A percentile compares a stretch with the other conserved stretches of the same genome.
Evolutionary conservation across 176 grass and related monocot genomes (phyloP).

Genomic region (Oryza meyeriana): DNA sequence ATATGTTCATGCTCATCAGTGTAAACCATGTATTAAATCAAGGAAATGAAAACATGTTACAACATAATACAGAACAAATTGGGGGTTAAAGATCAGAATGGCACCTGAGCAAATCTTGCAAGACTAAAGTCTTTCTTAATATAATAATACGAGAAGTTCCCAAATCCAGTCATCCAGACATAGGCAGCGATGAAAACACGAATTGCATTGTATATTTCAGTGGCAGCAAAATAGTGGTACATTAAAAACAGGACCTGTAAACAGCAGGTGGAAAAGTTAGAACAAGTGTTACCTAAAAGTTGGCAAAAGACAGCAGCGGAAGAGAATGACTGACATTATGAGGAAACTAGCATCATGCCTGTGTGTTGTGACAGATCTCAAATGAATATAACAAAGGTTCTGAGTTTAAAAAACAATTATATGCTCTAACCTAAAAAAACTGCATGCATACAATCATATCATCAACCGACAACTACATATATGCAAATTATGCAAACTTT

Average conservation of each 20-base stretch:
- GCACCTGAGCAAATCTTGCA: conserved; percentile 80
- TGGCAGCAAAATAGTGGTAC: conserved; percentile 93
- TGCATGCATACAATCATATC: too few relatives aligned
- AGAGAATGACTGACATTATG: not conserved
- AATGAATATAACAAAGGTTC: not conserved
- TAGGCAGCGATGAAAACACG: conserved; percentile 82
- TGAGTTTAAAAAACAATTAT: not conserved
- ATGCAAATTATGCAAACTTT: not conserved
- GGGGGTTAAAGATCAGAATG: conserved; percentile 1
- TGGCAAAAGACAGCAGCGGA: not conserved
- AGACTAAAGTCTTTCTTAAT: conserved; percentile 81
- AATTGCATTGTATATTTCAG: conserved; percentile 93
- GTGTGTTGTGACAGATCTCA: not conserved
- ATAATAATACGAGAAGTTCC: conserved; percentile 94
- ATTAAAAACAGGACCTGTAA: conserved; percentile 80
- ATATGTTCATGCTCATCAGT: conserved; percentile 7
- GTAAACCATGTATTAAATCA: not conserved
- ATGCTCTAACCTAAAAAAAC: not conserved
- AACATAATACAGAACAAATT: not conserved
- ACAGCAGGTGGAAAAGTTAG: conserved; percentile 16
- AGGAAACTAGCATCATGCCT: not conserved
- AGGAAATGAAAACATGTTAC: not conserved
- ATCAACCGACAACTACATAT: not conserved
- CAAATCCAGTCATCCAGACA: conserved; percentile 98
- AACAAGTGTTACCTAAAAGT: not conserved